Percentiles rank a stretch among this genome's conserved stretches.
Evolutionary conservation across 2,329 filamentous ascomycete genomes (phyloP).

Genomic region (Fusarium coicis): DNA sequence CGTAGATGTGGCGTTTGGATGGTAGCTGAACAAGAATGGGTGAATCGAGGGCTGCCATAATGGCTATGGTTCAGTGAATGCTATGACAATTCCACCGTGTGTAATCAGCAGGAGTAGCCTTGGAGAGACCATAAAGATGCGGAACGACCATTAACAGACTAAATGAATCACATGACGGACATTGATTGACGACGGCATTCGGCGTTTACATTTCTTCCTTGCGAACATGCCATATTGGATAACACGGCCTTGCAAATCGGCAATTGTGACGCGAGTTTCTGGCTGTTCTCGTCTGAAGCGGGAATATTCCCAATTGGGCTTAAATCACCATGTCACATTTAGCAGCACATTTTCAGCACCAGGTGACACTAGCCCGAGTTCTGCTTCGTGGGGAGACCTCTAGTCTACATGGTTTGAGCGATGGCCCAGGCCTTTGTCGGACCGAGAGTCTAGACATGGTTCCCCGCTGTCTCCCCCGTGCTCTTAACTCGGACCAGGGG

Average conservation of each 20-base stretch:
- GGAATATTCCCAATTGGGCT: neutral
- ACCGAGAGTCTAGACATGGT: neutral
- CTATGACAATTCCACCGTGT: neutral
- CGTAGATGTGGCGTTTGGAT: neutral
- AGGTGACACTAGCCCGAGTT: neutral
- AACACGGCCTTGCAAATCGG: neutral
- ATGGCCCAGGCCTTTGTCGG: neutral
- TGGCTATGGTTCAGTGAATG: neutral
- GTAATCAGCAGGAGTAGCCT: neutral
- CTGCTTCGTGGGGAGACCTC: neutral
- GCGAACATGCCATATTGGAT: neutral
- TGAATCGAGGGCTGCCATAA: neutral
- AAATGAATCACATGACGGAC: neutral
- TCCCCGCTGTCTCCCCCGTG: neutral
- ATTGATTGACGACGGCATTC: neutral
- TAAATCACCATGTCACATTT: neutral
- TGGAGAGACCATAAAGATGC: neutral
- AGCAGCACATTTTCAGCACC: neutral
- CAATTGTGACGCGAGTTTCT: neutral
- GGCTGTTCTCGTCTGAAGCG: neutral
- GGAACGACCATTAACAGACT: neutral
- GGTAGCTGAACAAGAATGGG: neutral
- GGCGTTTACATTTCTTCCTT: neutral
- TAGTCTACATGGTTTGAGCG: no score
- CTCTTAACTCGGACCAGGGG: neutral